Conservation (phyloP, 176 grass and related monocot species). For the Luzula sylvatica region DNA sequence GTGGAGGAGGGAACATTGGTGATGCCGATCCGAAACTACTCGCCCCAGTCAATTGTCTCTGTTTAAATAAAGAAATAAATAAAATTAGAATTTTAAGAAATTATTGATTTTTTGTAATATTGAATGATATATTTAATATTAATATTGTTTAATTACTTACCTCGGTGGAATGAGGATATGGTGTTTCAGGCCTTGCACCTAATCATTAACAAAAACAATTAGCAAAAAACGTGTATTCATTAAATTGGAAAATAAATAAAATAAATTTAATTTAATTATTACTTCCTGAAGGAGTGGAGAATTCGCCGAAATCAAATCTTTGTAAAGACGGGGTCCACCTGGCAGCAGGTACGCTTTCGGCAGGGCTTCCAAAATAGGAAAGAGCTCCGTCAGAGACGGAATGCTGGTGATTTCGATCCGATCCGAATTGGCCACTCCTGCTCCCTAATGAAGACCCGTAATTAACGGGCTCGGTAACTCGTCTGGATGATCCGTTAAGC, state of each 20-base stretch:
- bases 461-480: background rate
- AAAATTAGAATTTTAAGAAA: background rate
- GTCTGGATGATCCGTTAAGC: too few relatives aligned
- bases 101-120: too few relatives aligned
- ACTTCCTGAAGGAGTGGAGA: constrained; percentile 74
- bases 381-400: constrained; percentile 89
- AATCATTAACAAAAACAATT: constrained; percentile 14
- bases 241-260: background rate
- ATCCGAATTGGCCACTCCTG: constrained; percentile 14
- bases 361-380: constrained; percentile 82
- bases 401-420: constrained; percentile 47
- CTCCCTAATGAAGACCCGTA: constrained; percentile 12
- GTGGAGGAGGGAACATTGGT: constrained; percentile 43
- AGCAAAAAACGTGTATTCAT: background rate
- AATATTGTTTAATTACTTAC: too few relatives aligned
- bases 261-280: constrained; percentile 15
- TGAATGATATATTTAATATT: too few relatives aligned
- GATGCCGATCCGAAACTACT: constrained; percentile 79
- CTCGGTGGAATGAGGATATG: constrained; percentile 59
- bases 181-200: constrained; percentile 73
- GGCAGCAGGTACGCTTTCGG: constrained; percentile 59
- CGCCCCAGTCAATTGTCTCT: constrained; percentile 57
- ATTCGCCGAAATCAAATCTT: constrained; percentile 84
- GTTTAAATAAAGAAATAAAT: constrained; percentile 27
- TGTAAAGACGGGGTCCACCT: constrained; percentile 79